Conservation (phyloP, 176 grass and related monocot species). For the Sorghum bicolor region DNA sequence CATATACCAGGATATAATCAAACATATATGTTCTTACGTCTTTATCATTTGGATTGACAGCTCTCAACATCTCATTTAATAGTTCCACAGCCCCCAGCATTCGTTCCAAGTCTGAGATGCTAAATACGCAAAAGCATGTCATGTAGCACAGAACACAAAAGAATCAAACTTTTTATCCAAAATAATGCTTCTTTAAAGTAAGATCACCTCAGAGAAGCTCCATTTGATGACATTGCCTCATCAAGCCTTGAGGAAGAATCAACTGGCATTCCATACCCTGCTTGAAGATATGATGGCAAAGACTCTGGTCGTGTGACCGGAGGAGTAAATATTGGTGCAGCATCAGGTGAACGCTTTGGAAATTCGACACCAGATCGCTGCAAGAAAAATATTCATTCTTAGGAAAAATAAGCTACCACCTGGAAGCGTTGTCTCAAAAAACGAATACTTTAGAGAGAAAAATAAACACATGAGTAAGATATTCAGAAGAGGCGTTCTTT, state of each 20-base stretch:
- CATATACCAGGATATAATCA: not conserved
- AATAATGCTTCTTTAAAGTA: not conserved
- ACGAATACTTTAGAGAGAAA: not conserved
- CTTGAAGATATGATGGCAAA: conserved; percentile 31
- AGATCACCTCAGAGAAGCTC: conserved; percentile 50
- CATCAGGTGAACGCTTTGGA: conserved; percentile 52
- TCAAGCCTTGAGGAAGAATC: conserved; percentile 63
- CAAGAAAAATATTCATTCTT: conserved; percentile 9
- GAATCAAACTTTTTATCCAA: not conserved
- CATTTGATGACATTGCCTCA: conserved; percentile 72
- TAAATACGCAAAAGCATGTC: conserved; percentile 31
- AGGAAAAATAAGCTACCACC: not conserved
- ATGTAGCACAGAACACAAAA: not conserved
- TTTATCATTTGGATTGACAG: conserved; percentile 60
- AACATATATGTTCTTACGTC: conserved; percentile 38
- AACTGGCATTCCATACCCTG: conserved; percentile 50
- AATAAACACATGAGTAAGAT: not conserved
- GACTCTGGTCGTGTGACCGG: conserved; percentile 29
- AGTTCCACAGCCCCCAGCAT: conserved; percentile 57
- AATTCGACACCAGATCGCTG: conserved; percentile 74
- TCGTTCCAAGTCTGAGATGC: conserved; percentile 56
- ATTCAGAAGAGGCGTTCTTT: not conserved
- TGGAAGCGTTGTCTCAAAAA: not conserved
- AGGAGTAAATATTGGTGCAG: conserved; percentile 66
- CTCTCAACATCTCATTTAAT: conserved; percentile 82